Evolutionary conservation across 2,329 filamentous ascomycete species (phyloP), one percentile per base, ranked within the genome.

Genomic region (Ceratocystis ficicola): DNA sequence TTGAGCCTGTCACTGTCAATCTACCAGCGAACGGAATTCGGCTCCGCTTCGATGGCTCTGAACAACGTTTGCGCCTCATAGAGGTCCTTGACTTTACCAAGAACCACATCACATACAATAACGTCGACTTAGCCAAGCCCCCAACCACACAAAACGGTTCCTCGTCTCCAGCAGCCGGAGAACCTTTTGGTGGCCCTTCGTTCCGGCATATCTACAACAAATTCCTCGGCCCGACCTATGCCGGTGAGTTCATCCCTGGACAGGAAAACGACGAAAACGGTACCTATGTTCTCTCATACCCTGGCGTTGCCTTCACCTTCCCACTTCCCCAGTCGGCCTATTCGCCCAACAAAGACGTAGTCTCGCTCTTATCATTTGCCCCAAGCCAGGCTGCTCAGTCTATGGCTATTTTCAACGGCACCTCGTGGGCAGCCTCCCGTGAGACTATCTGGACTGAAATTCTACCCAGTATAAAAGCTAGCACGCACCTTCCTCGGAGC

Each of bases 181-280:
- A 74, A 5, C 74, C 74, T 0, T 70, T 74, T 1, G 68, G 69
- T 17, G 90, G 90, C 0, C 92, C 91, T 3, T 87, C 83, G 17
- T 96, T 96, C 74, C 83, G 87, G 68, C 90, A 95, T 74, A 87
- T 99, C 70, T 99, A 97, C 74, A 90, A 95, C 71, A 86, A 89
- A 64, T 80, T 96, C n/a, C 86, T 99, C 69, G 94, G 94, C 0
- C 92, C 92, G 20, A 95, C 93, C 0, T 97, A 95, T 73, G 89
- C 89, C 1, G 94, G 94, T 69, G 94, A 99, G 78, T 99, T 93
- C 72, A 81, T 96, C 46, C 82, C 87, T 7, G 30, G 44, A 22
- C 55, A 66, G n/a, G 63, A 68, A 44, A 65, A 64, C 20, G 72
- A 78, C 1, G 78, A 79, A 17, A 77, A 80, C 67, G 92, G 92